Conservation (phyloP, 2,329 filamentous ascomycete genomes). For the Aureobasidium musti region DNA sequence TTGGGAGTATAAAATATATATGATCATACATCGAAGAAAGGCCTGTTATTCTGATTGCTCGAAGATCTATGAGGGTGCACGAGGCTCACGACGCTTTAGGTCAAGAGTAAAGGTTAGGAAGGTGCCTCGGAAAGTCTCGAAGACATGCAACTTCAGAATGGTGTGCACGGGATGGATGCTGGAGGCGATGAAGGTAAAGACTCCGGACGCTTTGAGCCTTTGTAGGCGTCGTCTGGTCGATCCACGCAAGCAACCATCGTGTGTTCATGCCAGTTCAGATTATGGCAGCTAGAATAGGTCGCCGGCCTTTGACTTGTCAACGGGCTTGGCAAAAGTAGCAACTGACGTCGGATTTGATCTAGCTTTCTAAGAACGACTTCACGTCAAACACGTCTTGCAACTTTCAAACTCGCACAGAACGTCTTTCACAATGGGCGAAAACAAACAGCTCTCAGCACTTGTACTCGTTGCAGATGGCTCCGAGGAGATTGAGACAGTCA, state of each 20-base stretch:
- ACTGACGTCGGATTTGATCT: not conserved
- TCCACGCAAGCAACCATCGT: not conserved
- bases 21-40: not conserved
- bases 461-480: conserved; percentile 45
- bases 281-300: not conserved
- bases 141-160: not conserved
- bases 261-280: not conserved
- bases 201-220: not conserved
- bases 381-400: not conserved
- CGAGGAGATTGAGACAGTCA: conserved; percentile 48
- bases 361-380: not conserved
- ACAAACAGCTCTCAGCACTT: conserved; percentile 37
- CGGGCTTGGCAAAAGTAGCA: not conserved
- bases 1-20: no score
- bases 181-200: not conserved
- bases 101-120: not conserved
- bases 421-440: not conserved
- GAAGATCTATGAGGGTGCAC: not conserved
- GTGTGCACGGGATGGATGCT: not conserved
- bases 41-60: not conserved
- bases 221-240: not conserved
- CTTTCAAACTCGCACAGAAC: not conserved
- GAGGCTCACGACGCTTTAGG: not conserved
- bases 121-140: not conserved
- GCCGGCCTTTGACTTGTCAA: not conserved